phyloP scores from a whole-genome alignment of 2,329 filamentous ascomycete species.

The Arthroderma sp. region DNA sequence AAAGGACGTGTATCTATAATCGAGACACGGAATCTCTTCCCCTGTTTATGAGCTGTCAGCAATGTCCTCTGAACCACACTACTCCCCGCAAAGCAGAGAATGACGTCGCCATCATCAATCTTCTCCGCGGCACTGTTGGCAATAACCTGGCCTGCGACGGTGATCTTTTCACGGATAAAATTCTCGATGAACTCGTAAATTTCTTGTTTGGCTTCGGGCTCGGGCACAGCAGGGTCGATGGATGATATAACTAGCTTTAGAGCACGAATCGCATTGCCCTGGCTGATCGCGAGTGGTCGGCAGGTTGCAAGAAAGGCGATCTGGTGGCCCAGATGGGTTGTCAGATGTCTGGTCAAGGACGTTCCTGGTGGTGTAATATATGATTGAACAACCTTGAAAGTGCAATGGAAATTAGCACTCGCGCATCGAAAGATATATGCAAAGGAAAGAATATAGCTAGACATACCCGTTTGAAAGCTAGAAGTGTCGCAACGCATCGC shows the following conservation, averaged over 20 bases:
- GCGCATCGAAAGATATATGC: not conserved
- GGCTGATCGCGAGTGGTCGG: slow-evolving; percentile 88
- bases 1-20: slow-evolving; percentile 67
- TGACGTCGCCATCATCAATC: slow-evolving; percentile 66
- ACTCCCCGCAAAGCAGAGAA: slow-evolving; percentile 78
- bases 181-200: slow-evolving; percentile 72
- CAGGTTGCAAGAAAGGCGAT: slow-evolving; percentile 91
- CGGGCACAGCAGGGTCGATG: slow-evolving; percentile 73
- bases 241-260: slow-evolving; percentile 86
- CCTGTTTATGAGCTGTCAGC: slow-evolving; percentile 55
- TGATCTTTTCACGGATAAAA: slow-evolving; percentile 84
- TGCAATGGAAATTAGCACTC: not conserved
- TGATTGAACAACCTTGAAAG: slow-evolving; percentile 65
- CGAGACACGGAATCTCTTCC: slow-evolving; percentile 69
- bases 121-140: slow-evolving; percentile 61
- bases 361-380: slow-evolving; percentile 79
- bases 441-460: not conserved
- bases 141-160: slow-evolving; percentile 75
- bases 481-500: slow-evolving; percentile 71
- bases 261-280: slow-evolving; percentile 93
- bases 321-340: slow-evolving; percentile 83
- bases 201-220: slow-evolving; percentile 66
- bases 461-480: slow-evolving; percentile 75
- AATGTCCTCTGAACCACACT: slow-evolving; percentile 76
- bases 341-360: slow-evolving; percentile 80